Conservation (phyloP, 352 stramenopile species). For the Aphanomyces euteiches region DNA sequence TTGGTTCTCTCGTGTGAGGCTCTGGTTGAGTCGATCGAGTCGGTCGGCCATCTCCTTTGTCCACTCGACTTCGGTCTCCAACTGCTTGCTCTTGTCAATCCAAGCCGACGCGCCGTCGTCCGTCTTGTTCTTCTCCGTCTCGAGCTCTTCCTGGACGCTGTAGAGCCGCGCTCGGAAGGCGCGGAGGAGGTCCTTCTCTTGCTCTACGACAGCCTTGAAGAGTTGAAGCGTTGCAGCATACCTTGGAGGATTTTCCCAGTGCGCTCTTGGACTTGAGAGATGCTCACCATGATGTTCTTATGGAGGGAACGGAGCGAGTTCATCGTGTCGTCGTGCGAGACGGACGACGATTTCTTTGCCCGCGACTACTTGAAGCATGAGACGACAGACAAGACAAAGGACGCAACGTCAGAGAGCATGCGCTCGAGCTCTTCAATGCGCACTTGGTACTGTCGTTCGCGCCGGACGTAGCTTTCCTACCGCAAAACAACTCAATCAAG, state of each 20-base stretch:
- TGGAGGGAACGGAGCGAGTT: constrained; percentile 81
- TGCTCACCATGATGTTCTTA: constrained; percentile 78
- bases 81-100: constrained; percentile 89
- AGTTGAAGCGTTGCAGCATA: neutral
- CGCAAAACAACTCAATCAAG: neutral
- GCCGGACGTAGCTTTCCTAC: constrained; percentile 81
- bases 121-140: constrained; percentile 89
- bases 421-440: constrained; percentile 78
- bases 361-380: constrained; percentile 38
- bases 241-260: constrained; percentile 86
- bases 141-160: constrained; percentile 89
- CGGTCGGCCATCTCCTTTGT: constrained; percentile 87
- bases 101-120: constrained; percentile 85
- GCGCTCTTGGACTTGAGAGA: constrained; percentile 87
- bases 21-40: constrained; percentile 88
- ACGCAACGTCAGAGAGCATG: constrained; percentile 41
- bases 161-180: constrained; percentile 89
- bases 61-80: constrained; percentile 87
- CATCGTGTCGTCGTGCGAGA: constrained; percentile 68
- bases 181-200: constrained; percentile 87
- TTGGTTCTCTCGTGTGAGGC: constrained; percentile 82
- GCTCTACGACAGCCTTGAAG: constrained; percentile 40
- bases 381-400: neutral
- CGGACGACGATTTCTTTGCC: constrained; percentile 69
- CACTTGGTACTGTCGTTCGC: constrained; percentile 85